Conservation (phyloP, 1,284 basidiomycete genomes). For the Spongispora temasekensis region DNA sequence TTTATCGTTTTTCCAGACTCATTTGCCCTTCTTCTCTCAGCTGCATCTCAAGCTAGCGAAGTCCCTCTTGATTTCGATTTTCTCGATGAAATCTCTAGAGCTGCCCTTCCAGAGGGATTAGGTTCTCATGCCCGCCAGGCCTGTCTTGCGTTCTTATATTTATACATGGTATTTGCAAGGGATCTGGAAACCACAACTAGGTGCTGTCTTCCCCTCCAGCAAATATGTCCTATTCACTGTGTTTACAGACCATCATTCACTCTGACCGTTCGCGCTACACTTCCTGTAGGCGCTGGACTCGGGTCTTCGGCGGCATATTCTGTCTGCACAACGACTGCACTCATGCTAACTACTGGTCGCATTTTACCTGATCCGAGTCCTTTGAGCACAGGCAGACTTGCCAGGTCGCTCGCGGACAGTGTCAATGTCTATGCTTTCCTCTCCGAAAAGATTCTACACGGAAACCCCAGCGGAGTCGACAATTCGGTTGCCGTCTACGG, state of each 20-base stretch:
- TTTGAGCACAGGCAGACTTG: conserved; percentile 22
- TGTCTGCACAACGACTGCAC: conserved; percentile 79
- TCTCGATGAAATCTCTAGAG: conserved; percentile 63
- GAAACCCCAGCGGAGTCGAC: conserved; percentile 97
- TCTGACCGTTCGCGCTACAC: conserved; percentile 85
- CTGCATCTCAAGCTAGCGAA: conserved; percentile 38
- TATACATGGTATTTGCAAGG: conserved; percentile 81
- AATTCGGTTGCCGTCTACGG: conserved; percentile 95
- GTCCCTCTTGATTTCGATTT: conserved; percentile 72
- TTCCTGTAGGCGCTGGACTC: conserved; percentile 98
- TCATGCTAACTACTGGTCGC: conserved; percentile 73
- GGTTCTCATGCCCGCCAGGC: conserved; percentile 64
- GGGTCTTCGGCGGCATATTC: conserved; percentile 98
- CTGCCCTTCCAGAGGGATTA: conserved; percentile 48
- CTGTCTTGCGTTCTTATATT: conserved; percentile 86
- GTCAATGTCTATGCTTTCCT: conserved; percentile 96
- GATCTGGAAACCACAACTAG: conserved; percentile 46
- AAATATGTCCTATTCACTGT: not conserved
- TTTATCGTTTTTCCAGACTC: not conserved
- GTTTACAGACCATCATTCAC: conserved; percentile 66
- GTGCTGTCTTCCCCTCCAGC: conserved; percentile 39
- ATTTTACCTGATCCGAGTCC: conserved; percentile 42
- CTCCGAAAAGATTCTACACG: conserved; percentile 95
- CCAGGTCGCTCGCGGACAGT: conserved; percentile 59
- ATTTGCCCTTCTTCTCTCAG: conserved; percentile 20